Evolutionary conservation across 208 protist genomes (phyloP).

Genomic region (Trypanosoma congolense): DNA sequence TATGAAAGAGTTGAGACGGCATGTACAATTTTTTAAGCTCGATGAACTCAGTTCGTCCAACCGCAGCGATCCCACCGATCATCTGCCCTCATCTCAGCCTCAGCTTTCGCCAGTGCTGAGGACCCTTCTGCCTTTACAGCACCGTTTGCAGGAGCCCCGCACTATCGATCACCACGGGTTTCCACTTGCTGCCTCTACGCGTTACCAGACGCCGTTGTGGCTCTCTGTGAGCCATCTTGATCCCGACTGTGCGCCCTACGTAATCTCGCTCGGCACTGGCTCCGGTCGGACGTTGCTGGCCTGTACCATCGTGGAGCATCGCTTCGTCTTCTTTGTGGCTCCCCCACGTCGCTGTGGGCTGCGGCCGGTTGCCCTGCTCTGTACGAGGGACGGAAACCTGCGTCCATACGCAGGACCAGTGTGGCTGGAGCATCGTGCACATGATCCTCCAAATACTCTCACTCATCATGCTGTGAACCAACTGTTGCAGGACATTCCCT

Average conservation of each 20-base stretch:
- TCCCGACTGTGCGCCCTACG: constrained; percentile 32
- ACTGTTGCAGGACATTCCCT: constrained; percentile 26
- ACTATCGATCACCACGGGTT: constrained; percentile 13
- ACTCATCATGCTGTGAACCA: constrained; percentile 33
- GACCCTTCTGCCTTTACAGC: constrained; percentile 3
- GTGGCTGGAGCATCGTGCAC: constrained; percentile 27
- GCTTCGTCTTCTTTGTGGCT: constrained; percentile 30
- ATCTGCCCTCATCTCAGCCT: neutral
- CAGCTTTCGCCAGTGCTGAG: neutral
- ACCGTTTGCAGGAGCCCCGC: constrained; percentile 15
- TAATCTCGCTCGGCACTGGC: constrained; percentile 18
- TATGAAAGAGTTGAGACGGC: constrained; percentile 16
- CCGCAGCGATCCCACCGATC: neutral
- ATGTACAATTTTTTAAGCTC: constrained; percentile 16
- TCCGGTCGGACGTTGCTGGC: constrained; percentile 18
- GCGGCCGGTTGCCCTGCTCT: constrained; percentile 23
- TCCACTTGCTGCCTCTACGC: constrained; percentile 23
- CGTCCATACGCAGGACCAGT: constrained; percentile 22
- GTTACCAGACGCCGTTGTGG: constrained; percentile 18
- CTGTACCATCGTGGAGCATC: constrained; percentile 27
- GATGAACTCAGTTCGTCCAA: neutral
- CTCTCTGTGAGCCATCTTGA: constrained; percentile 29
- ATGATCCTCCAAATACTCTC: constrained; percentile 22
- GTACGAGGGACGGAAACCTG: constrained; percentile 25
- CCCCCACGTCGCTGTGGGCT: constrained; percentile 19